Base-by-base conservation (phyloP, 2,329 filamentous ascomycete genomes). In the Cordyceps militaris region DNA sequence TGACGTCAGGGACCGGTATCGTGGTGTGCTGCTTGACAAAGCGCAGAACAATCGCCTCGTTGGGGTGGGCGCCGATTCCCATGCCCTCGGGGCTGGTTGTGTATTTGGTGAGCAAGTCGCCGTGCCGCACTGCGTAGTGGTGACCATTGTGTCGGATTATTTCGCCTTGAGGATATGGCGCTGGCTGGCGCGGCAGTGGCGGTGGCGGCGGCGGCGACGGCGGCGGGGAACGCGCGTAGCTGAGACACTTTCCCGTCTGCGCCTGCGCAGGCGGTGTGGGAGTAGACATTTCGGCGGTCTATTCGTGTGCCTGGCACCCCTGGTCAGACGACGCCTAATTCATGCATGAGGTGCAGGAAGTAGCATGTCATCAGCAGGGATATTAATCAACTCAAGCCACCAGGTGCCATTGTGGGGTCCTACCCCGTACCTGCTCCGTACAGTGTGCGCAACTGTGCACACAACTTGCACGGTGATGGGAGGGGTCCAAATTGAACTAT, bases 1-100 rank as follows among this genome's bases (percentile, higher is more conserved):
- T 56, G n/a, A 69, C 62, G 8, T 63, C 49, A 0, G 66, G 67
- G 0, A 68, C 65, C 0, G 66, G 65, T 0, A 69, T 68, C 0
- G 62, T 63, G 0, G 66, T 69, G 3, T 67, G 7, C n/a, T 28
- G 60, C 4, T 61, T 61, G 23, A 65, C 49, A 34, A 66, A 65
- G 1, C 50, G 38, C 16, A 67, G 44, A 2, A 56, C 65, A 0
- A 21, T 2, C 0, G 61, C 63, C 30, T 66, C 65, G 28, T 62
- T 66, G 0, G 65, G 64, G 0, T 60, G n/a, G 24, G 61, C 60
- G 1, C 54, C 54, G 0, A 6, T 38, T 13, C 61, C 63, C 56
- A 66, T 49, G 2, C 65, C 65, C 26, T 66, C 56, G 1, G 56
- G 28, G 2, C 16, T 16, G 1, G 23, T 65, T 21, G 61, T 58